phyloP scores from a whole-genome alignment of 805 yeast species.

The Barnettozyma sp. region DNA sequence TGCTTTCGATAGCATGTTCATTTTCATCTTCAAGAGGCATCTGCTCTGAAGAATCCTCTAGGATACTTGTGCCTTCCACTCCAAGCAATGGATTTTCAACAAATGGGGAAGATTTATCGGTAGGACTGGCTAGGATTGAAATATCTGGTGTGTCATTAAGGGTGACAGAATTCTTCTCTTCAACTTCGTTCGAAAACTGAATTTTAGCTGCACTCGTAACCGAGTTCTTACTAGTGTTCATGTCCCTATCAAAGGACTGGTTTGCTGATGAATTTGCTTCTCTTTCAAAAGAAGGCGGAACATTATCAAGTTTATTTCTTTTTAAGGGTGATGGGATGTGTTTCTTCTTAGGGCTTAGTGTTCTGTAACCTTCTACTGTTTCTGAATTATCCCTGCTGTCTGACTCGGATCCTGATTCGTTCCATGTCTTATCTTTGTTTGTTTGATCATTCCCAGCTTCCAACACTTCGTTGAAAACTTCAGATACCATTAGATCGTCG shows the following conservation, averaged over 20 bases:
- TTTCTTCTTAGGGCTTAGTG: conserved; percentile 9
- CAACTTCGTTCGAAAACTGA: too few species aligned
- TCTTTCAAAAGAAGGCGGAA: too few species aligned
- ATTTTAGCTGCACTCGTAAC: too few species aligned
- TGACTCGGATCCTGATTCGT: background rate
- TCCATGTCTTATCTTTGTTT: background rate
- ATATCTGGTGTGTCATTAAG: too few species aligned
- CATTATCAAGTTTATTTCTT: too few species aligned
- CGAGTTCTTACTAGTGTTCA: too few species aligned
- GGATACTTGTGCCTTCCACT: background rate
- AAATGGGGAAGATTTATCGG: conserved; percentile 1
- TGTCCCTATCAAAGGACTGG: too few species aligned
- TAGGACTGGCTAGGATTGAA: too few species aligned
- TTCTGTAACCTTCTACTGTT: conserved; percentile 8
- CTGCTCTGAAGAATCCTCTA: background rate
- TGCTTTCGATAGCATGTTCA: background rate
- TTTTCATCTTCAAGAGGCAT: too few species aligned
- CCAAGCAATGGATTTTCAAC: background rate
- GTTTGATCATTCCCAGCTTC: background rate
- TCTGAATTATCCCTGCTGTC: conserved; percentile 3
- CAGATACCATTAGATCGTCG: conserved; percentile 17
- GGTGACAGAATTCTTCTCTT: too few species aligned
- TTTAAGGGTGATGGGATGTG: background rate
- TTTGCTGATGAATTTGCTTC: too few species aligned
- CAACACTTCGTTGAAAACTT: conserved; percentile 8